A percentile compares a stretch with the other conserved stretches of the same genome.
Conservation (phyloP, 108 stramenopile genomes). For the Cylindrotheca fusiformis region DNA sequence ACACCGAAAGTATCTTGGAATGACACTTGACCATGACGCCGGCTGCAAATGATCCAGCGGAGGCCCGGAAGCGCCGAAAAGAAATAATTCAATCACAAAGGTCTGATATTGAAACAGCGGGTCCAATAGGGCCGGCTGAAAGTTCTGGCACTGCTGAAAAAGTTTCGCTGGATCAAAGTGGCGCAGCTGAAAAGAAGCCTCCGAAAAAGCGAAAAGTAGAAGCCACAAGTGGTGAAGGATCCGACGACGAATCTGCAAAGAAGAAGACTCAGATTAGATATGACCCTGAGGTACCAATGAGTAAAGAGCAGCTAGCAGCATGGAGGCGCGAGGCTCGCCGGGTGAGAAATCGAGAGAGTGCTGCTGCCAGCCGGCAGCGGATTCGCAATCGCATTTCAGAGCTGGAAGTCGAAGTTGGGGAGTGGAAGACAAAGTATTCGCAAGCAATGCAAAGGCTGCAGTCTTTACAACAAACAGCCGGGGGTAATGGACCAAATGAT, state of each 20-base stretch:
- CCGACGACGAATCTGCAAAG: slow-evolving; percentile 6
- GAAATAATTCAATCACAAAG: slow-evolving; percentile 56
- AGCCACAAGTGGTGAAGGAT: neutral
- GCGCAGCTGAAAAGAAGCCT: slow-evolving; percentile 32
- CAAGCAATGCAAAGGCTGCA: slow-evolving; percentile 59
- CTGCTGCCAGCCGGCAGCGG: slow-evolving; percentile 76
- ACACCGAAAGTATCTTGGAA: too few relatives aligned
- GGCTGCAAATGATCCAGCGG: slow-evolving; percentile 35
- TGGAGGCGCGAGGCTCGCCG: slow-evolving; percentile 84
- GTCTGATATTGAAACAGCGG: slow-evolving; percentile 17
- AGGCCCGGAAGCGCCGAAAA: slow-evolving; percentile 53
- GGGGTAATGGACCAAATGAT: too few relatives aligned
- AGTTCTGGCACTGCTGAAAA: slow-evolving; percentile 5
- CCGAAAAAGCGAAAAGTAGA: slow-evolving; percentile 43
- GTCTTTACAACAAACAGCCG: slow-evolving; percentile 16
- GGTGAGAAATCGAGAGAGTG: slow-evolving; percentile 81
- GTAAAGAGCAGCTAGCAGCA: slow-evolving; percentile 71
- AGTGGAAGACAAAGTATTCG: slow-evolving; percentile 76
- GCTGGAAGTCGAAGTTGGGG: slow-evolving; percentile 68
- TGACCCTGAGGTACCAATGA: slow-evolving; percentile 83
- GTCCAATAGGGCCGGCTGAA: neutral
- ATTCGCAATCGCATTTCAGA: slow-evolving; percentile 77
- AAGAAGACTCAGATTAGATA: slow-evolving; percentile 77
- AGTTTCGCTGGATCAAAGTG: neutral
- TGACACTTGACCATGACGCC: neutral